A percentile compares a stretch with the other conserved stretches of the same genome.
phyloP scores from a whole-genome alignment of 148 eudicot species.

The Hydrangea macrophylla region DNA sequence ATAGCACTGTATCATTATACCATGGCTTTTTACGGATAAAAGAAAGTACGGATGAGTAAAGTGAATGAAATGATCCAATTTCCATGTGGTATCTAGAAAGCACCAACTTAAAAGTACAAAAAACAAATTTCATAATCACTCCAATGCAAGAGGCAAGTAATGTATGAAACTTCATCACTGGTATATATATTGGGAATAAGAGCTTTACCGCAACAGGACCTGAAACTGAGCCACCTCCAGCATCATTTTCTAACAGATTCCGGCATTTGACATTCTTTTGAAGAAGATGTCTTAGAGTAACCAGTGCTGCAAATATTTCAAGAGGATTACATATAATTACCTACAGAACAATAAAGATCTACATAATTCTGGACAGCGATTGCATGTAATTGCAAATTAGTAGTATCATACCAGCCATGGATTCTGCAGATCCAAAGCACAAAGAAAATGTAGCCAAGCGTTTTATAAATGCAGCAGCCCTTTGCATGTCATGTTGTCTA shows the following conservation, averaged over 20 bases:
- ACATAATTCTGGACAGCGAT: not conserved
- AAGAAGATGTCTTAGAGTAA: constrained; percentile 79
- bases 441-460: constrained; percentile 77
- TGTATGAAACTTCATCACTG: not conserved
- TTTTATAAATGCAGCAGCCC: constrained; percentile 94
- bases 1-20: too few species aligned
- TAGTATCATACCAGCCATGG: constrained; percentile 77
- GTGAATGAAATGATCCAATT: not conserved
- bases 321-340: not conserved
- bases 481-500: constrained; percentile 98
- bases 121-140: not conserved
- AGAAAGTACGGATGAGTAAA: too few species aligned
- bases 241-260: constrained; percentile 86
- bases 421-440: constrained; percentile 81
- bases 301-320: constrained; percentile 67
- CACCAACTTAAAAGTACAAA: too few species aligned
- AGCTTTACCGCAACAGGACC: constrained; percentile 75
- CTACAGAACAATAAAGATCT: not conserved
- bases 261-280: constrained; percentile 87
- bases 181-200: too few species aligned
- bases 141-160: not conserved
- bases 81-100: too few species aligned
- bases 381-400: not conserved
- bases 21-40: too few species aligned
- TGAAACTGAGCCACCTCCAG: constrained; percentile 94